Base-by-base conservation (phyloP, 1,284 basidiomycete genomes). In the Leccinum solheimii region DNA sequence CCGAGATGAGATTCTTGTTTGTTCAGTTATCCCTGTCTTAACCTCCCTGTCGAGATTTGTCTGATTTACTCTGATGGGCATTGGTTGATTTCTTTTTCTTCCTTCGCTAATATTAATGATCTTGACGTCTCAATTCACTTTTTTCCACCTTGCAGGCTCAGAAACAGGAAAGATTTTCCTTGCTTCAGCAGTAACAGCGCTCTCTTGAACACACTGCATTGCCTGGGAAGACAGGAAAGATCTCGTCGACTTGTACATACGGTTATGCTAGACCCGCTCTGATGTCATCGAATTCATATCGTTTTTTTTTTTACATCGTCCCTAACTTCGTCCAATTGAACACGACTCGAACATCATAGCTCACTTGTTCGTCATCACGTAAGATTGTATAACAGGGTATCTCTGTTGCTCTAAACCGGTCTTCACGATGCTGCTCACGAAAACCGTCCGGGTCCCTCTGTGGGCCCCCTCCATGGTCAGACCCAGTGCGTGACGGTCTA, bases 21-120 rank as follows among this genome's bases (percentile, higher is more conserved):
- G 69, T 78, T 79, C 78, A 83, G 83, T 85, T 84, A 85, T 86
- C 80, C 83, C 83, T 85, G 83, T 84, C 83, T 84, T 83, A 84
- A 85, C 81, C 69, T 71, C 68, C 66, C 68, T 86, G 85, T 87
- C 86, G 85, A 88, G 76, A 81, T 74, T 71, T 78, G 19, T 43
- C 40, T 21, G n/a, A 51, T 9, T 27, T 51, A 27, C 26, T 51
- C 49, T 51, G 26, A 51, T 3, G 49, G 49, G 45, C 45, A 48
- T 48, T 21, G 9, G 2, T 21, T 48, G 45, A 21, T 48, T 48
- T 1, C 19, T 48, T 48, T 21, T 48, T 48, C 19, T 11, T 19
- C 7, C 21, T 43, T 11, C 10, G 10, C 19, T 26, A 26, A 23
- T 23, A 23, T 23, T 43, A 11, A 45, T 21, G 21, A 48, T 13